A percentile compares a stretch with the other conserved stretches of the same genome.
These are phyloP conservation scores for Penicilliopsis zonata DNA, from an alignment of 495 filamentous ascomycete genomes.

Conservation along the genomic window DNA sequence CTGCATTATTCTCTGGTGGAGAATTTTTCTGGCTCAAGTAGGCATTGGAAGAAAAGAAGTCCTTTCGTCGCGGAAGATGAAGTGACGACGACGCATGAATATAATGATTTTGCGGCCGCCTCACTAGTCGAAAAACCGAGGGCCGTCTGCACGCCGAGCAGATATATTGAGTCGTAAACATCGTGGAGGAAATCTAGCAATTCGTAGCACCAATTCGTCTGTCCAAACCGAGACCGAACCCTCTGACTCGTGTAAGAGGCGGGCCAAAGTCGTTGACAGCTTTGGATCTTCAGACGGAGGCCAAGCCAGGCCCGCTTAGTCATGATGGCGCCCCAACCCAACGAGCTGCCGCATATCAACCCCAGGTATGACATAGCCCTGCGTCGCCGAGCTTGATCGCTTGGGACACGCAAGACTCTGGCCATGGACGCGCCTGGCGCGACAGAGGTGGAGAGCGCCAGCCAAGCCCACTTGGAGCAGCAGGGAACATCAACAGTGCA, in stretches of 20 bases:
- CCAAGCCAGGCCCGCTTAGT: slow-evolving; percentile 1
- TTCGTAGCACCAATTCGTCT: not conserved
- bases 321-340: not conserved
- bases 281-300: not conserved
- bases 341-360: slow-evolving; percentile 1
- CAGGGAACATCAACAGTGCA: slow-evolving; percentile 12
- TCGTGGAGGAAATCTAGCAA: slow-evolving; percentile 2
- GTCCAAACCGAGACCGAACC: not conserved
- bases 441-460: slow-evolving; percentile 17
- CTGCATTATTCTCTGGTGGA: slow-evolving; percentile 10
- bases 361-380: slow-evolving; percentile 10
- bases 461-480: slow-evolving; percentile 8
- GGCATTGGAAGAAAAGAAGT: slow-evolving; percentile 41
- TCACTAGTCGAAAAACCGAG: slow-evolving; percentile 9
- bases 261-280: not conserved
- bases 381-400: not conserved
- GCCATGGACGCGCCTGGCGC: slow-evolving; percentile 35
- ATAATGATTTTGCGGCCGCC: slow-evolving; percentile 18
- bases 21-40: slow-evolving; percentile 23
- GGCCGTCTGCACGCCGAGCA: slow-evolving; percentile 19
- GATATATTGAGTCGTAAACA: slow-evolving; percentile 27
- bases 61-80: slow-evolving; percentile 23
- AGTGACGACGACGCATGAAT: slow-evolving; percentile 28
- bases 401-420: slow-evolving; percentile 11
- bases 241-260: not conserved